A percentile compares a stretch with the other conserved stretches of the same genome.
phyloP scores from a whole-genome alignment of 257 asterid species.

The Solanum dulcamara region DNA sequence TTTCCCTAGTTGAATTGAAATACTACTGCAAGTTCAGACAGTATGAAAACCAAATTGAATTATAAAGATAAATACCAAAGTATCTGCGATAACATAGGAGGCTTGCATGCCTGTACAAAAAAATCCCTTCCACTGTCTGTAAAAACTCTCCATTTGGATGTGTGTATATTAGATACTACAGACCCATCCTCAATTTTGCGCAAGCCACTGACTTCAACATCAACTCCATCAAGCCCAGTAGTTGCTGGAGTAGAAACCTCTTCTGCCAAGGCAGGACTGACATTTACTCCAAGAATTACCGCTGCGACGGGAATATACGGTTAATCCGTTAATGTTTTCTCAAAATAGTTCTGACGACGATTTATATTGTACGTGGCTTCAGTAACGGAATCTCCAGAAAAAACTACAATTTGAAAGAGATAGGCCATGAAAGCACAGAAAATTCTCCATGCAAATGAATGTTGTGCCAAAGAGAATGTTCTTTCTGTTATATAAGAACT shows the following conservation, averaged over 20 bases:
- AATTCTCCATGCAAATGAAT: background rate
- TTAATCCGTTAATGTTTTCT: background rate
- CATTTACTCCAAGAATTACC: conserved; percentile 43
- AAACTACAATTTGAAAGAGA: background rate
- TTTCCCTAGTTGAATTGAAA: conserved; percentile 44
- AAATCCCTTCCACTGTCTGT: conserved; percentile 82
- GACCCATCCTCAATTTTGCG: conserved; percentile 66
- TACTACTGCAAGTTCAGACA: background rate
- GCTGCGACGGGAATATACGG: conserved; percentile 25
- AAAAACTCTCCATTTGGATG: conserved; percentile 90
- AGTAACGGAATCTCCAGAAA: background rate
- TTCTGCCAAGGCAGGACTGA: conserved; percentile 52
- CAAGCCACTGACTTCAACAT: conserved; percentile 28
- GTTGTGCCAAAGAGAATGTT: background rate
- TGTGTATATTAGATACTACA: conserved; percentile 76
- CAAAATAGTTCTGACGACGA: background rate
- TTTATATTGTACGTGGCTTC: background rate
- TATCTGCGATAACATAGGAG: background rate
- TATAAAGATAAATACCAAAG: background rate
- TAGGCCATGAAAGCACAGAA: background rate
- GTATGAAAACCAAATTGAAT: background rate
- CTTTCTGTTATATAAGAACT: background rate
- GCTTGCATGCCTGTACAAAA: conserved; percentile 51
- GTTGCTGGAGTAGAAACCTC: conserved; percentile 34
- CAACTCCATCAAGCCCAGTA: conserved; percentile 26